Percentiles rank a stretch among this genome's conserved stretches.
Conservation (phyloP, 2,329 filamentous ascomycete species). For the Trichophyton verrucosum region DNA sequence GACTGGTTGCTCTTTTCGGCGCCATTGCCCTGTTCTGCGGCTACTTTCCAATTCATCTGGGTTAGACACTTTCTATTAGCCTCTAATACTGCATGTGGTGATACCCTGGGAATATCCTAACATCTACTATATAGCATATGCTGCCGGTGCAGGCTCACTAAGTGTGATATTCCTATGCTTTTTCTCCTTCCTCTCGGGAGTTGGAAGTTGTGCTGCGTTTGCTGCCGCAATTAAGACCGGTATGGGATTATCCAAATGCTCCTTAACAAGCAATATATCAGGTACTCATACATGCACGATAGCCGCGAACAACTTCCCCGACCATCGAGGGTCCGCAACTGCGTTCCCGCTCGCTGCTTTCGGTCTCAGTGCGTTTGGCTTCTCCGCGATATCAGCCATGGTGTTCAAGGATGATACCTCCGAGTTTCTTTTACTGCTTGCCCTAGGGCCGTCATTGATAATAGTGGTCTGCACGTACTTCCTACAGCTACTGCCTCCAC, state of each 20-base stretch:
- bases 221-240: slow-evolving; percentile 69
- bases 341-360: slow-evolving; percentile 88
- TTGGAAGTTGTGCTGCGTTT: slow-evolving; percentile 88
- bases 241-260: slow-evolving; percentile 19
- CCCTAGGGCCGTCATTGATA: slow-evolving; percentile 64
- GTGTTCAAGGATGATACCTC: slow-evolving; percentile 74
- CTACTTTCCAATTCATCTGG: slow-evolving; percentile 69
- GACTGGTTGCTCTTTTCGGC: slow-evolving; percentile 64
- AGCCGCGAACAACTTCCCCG: slow-evolving; percentile 82
- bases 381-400: slow-evolving; percentile 64
- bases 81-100: not conserved
- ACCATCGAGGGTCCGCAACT: slow-evolving; percentile 82
- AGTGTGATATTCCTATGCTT: slow-evolving; percentile 55
- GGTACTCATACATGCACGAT: slow-evolving; percentile 11
- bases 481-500: slow-evolving; percentile 57
- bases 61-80: slow-evolving; percentile 21
- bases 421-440: slow-evolving; percentile 66
- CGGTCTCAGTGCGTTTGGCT: slow-evolving; percentile 92
- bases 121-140: slow-evolving; percentile 49
- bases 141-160: slow-evolving; percentile 49
- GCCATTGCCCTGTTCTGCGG: slow-evolving; percentile 60
- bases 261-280: too few relatives aligned
- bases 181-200: slow-evolving; percentile 71
- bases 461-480: slow-evolving; percentile 74
- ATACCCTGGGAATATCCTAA: slow-evolving; percentile 5